phyloP scores from a whole-genome alignment of 164 flowering plant genomes.

The Malania oleifera region DNA sequence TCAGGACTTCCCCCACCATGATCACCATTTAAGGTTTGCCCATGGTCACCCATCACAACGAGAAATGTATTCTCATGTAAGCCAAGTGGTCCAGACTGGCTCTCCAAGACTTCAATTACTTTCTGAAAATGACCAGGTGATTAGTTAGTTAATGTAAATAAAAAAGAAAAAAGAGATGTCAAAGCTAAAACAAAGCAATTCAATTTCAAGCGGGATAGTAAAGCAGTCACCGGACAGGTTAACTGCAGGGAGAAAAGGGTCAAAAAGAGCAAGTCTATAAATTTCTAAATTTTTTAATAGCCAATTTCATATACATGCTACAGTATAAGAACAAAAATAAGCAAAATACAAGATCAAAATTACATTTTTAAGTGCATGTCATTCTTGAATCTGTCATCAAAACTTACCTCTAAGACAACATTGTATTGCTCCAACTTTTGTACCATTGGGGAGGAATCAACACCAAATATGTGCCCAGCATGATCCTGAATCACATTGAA shows the following conservation, averaged over 20 bases:
- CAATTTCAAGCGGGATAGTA: neutral
- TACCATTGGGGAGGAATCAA: constrained; percentile 81
- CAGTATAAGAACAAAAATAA: neutral
- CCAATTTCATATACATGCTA: no score
- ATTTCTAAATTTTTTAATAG: no score
- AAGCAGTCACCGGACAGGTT: neutral
- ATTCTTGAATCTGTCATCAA: neutral
- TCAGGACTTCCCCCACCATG: constrained; percentile 98
- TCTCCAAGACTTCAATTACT: constrained; percentile 60
- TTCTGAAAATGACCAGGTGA: no score
- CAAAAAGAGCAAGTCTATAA: no score
- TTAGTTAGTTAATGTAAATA: no score
- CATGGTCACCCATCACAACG: constrained; percentile 99
- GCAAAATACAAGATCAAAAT: neutral
- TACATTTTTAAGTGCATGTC: neutral
- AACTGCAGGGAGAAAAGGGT: no score
- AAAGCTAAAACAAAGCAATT: neutral
- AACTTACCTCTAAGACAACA: constrained; percentile 56
- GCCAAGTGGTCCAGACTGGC: constrained; percentile 78
- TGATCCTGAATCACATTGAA: constrained; percentile 66
- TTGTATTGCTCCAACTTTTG: constrained; percentile 93
- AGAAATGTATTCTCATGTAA: constrained; percentile 84
- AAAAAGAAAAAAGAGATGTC: no score
- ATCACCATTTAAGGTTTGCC: constrained; percentile 96
- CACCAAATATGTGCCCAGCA: constrained; percentile 98